Evolutionary conservation across 352 stramenopile species (phyloP).

Genomic region (Pythium phragmitis): DNA sequence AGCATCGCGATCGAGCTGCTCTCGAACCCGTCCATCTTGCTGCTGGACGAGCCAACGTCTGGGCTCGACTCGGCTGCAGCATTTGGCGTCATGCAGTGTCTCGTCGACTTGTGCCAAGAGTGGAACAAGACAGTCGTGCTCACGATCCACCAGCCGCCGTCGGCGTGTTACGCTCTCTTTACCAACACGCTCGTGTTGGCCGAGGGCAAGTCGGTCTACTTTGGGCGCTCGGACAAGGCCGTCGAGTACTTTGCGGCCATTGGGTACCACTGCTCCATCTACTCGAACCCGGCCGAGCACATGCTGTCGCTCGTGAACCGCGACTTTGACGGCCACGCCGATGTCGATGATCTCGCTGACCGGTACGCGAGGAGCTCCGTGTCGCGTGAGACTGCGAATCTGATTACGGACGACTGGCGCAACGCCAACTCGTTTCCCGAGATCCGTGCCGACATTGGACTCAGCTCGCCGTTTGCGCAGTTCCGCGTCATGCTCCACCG

Average conservation of each 20-base stretch:
- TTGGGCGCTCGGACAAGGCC: constrained; percentile 44
- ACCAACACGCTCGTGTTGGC: constrained; percentile 55
- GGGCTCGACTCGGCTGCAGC: constrained; percentile 89
- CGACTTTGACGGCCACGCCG: constrained; percentile 2
- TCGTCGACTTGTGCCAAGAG: constrained; percentile 52
- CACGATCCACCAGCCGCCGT: constrained; percentile 87
- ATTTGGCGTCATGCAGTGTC: constrained; percentile 81
- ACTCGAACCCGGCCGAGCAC: constrained; percentile 69
- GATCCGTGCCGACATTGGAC: constrained; percentile 13
- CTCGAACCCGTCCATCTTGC: constrained; percentile 91
- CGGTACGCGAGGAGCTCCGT: constrained; percentile 34
- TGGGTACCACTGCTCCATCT: constrained; percentile 57
- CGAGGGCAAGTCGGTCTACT: constrained; percentile 38
- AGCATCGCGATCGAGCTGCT: constrained; percentile 93
- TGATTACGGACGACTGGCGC: constrained; percentile 12
- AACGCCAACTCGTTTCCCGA: constrained; percentile 30
- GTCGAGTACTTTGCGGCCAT: constrained; percentile 52
- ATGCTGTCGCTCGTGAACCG: constrained; percentile 33
- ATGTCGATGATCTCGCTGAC: constrained; percentile 7
- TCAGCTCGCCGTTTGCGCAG: constrained; percentile 48
- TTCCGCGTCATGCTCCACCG: constrained; percentile 60
- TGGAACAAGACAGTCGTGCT: constrained; percentile 72
- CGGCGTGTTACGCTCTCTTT: constrained; percentile 52
- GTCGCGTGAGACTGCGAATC: constrained; percentile 29
- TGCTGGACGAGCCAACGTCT: constrained; percentile 94